Base-by-base conservation (phyloP, 257 asterid species). In the Datura wrightii region DNA sequence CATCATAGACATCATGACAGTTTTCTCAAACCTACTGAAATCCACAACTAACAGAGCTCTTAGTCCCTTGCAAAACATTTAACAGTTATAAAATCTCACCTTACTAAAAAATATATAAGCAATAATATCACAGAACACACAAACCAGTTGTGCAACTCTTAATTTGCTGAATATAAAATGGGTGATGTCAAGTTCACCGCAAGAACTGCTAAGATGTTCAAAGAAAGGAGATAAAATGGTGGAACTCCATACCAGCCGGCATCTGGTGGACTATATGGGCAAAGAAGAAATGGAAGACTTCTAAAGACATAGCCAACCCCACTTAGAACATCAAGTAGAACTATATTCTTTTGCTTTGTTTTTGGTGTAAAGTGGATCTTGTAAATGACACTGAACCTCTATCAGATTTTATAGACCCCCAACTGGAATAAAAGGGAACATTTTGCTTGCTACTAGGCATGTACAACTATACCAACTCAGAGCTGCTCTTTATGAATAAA, bases 261-360 rank as follows among this genome's bases (percentile, higher is more conserved):
- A 71, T 71, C 79, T 42, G 79, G 55, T 71, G 55, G 9, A 42
- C 37, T 9, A n/a, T 70, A 71, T 42, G 79, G 79, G 9, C 79
- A 1, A 19, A 18, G 16, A 65, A 18, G 79, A 42, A 9, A 71
- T 3, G 6, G 8, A 71, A 71, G 79, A 42, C 36, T 42, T 42
- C 37, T 42, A 2, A 71, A 42, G 55, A 42, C 37, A 71, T 42
- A 3, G 53, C 79, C 79, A 39, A 71, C 10, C 79, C 18, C 55
- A 71, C 37, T 18, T n/a, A 18, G 55, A 18, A 71, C 55, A 14
- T 42, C 55, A 71, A 42, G 79, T 18, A 18, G 5, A 18, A 71
- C 41, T 1, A 3, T 46, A 72, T 19, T 46, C n/a, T 10, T 70
- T 70, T 42, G 55, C 58, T 72, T 5, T 44, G 39, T 11, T 72